phyloP scores from a whole-genome alignment of 1,284 basidiomycete genomes.

The Thelephora terrestris region DNA sequence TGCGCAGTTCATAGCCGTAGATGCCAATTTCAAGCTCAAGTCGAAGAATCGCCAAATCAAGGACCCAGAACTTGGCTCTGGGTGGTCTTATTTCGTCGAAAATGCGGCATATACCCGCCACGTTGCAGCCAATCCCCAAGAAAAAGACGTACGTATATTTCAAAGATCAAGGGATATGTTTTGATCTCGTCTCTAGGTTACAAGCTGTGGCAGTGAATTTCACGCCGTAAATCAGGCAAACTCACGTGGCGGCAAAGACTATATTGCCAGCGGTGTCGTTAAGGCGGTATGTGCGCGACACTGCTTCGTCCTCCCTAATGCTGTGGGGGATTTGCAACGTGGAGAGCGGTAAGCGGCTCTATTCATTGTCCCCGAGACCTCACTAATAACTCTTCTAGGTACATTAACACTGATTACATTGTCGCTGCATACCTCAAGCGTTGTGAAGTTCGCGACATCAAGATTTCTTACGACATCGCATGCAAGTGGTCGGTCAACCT shows the following conservation, averaged over 20 bases:
- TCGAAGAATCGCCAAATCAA: too few relatives aligned
- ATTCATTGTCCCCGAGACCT: too few relatives aligned
- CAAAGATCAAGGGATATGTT: too few relatives aligned
- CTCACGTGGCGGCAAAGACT: constrained; percentile 12
- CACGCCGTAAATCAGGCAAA: constrained; percentile 21
- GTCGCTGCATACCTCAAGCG: constrained; percentile 15
- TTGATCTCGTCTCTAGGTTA: neutral
- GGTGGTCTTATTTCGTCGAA: neutral
- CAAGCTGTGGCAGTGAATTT: constrained; percentile 8
- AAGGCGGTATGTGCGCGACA: constrained; percentile 25
- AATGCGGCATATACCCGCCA: neutral
- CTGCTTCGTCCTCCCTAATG: too few relatives aligned
- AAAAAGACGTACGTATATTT: neutral
- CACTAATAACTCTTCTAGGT: constrained; percentile 18
- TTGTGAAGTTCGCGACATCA: constrained; percentile 5
- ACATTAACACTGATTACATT: constrained; percentile 29
- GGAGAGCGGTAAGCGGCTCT: constrained; percentile 23
- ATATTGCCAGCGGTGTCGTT: constrained; percentile 21
- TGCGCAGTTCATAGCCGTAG: neutral
- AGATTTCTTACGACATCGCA: constrained; percentile 26
- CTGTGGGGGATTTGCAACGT: constrained; percentile 28
- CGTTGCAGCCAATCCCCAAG: neutral
- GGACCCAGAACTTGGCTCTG: neutral
- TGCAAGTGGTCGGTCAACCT: constrained; percentile 24
- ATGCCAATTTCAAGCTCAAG: neutral